Conservation (phyloP, 371 early-diverging fungal genomes). For the Aphelidium insulamus region DNA sequence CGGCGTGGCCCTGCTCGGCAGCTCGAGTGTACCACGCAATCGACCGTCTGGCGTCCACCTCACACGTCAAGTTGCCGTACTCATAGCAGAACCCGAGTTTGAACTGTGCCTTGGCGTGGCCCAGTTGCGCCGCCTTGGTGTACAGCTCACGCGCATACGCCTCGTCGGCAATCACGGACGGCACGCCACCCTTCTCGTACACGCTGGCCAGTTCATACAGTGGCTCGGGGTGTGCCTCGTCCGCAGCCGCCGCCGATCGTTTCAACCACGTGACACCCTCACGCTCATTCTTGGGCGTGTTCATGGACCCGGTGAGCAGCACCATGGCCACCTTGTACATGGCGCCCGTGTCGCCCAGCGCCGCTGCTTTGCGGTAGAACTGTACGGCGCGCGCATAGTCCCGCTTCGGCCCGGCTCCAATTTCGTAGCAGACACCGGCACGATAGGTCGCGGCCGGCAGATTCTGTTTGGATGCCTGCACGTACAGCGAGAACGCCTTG, state of each 20-base stretch:
- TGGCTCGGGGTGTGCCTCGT: constrained; percentile 74
- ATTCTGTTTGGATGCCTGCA: constrained; percentile 74
- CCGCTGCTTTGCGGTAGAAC: constrained; percentile 82
- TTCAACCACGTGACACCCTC: constrained; percentile 86
- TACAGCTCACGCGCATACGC: constrained; percentile 71
- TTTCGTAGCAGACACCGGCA: constrained; percentile 84
- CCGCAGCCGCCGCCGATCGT: constrained; percentile 66
- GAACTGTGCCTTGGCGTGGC: constrained; percentile 80
- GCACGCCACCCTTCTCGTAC: constrained; percentile 58
- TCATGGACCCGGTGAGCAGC: constrained; percentile 51
- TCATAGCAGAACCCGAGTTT: constrained; percentile 84
- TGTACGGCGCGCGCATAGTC: constrained; percentile 65
- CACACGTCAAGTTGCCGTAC: constrained; percentile 70
- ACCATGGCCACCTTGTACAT: constrained; percentile 91
- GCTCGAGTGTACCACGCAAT: constrained; percentile 92
- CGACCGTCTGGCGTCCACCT: constrained; percentile 64
- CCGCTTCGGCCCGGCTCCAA: constrained; percentile 74
- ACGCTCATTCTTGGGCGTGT: constrained; percentile 38
- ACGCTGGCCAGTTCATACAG: constrained; percentile 74
- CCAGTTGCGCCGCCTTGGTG: constrained; percentile 72
- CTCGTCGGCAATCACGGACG: constrained; percentile 53
- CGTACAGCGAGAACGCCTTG: constrained; percentile 70
- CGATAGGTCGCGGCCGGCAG: constrained; percentile 85
- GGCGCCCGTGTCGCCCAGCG: constrained; percentile 72
- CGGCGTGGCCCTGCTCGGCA: constrained; percentile 62